Evolutionary conservation across 2,329 filamentous ascomycete species (phyloP), one percentile per base, ranked within the genome.

Genomic region (Cladosporium sp.): DNA sequence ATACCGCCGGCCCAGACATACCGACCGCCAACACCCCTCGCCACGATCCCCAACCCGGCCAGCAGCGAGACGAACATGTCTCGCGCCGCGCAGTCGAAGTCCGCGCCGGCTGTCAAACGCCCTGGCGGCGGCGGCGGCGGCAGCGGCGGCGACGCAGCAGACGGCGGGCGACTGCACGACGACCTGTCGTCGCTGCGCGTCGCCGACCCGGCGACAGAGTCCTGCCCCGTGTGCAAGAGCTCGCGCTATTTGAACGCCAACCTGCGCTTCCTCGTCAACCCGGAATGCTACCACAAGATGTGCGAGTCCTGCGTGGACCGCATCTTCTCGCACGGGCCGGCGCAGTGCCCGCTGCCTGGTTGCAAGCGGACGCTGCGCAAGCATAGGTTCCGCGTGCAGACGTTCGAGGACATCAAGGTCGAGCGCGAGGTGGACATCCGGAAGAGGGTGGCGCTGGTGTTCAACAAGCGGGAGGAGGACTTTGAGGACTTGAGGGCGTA

Each of bases 211-310:
- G 10, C 35, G n/a, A 32, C 59, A 75, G 90, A 96, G 72, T 87
- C 91, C 67, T 98, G 93, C 74, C 93, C 92, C 54, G 89, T 97
- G 61, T 98, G 93, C 86, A 96, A 96, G 74, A 95, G 90, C 55
- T 89, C 88, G 55, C 88, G 90, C 59, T 97, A 97, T 76, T 86
- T 97, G 65, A 96, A 96, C 76, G 85, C 84, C 56, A 86, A 90
- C 74, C 91, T 98, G 81, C 81, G 86, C 59, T 97, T 98, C 74
- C 86, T 93, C 62, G 91, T 98, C 75, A 96, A 97, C 70, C 89
- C 92, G 8, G 90, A 95, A 77, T 98, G 93, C 80, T 98, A 98
- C 77, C 93, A 98, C 77, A 89, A 89, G 61, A 97, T 98, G 89
- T 98, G 93, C 77, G 86, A 89, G 69, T 91, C 88, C 53, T 98